Conservation (phyloP, 805 yeast genomes). For the Candida hispaniensis region DNA sequence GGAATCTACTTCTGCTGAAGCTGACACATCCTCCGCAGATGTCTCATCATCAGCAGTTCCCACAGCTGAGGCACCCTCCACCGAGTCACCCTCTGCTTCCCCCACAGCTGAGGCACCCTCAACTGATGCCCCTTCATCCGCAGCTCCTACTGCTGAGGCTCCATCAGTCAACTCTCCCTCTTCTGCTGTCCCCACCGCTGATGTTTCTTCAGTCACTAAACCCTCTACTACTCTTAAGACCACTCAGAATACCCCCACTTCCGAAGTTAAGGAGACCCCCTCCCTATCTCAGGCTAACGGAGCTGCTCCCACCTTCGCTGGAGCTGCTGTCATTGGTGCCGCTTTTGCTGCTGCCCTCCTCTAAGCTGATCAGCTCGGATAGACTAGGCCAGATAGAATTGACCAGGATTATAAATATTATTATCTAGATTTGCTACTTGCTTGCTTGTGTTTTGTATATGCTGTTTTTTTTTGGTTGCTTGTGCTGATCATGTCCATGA, state of each 20-base stretch:
- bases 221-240: slow-evolving; percentile 3
- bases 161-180: slow-evolving; percentile 11
- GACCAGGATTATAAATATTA: no score
- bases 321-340: slow-evolving; percentile 14
- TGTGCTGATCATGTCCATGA: no score
- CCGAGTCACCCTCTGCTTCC: slow-evolving; percentile 4
- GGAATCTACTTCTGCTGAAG: slow-evolving; percentile 23
- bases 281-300: slow-evolving; percentile 15
- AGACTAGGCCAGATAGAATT: no score
- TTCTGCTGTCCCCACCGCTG: slow-evolving; percentile 12
- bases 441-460: no score
- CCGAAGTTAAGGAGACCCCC: slow-evolving; percentile 2
- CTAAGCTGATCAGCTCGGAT: slow-evolving; percentile 9
- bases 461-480: no score
- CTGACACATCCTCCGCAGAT: slow-evolving; percentile 20
- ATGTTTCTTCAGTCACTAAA: slow-evolving; percentile 1
- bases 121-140: slow-evolving; percentile 1
- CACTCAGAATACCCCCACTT: slow-evolving; percentile 1
- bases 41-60: slow-evolving; percentile 15
- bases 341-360: slow-evolving; percentile 16
- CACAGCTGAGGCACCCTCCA: slow-evolving; percentile 13
- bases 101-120: slow-evolving; percentile 2
- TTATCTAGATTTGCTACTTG: no score
- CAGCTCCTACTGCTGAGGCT: slow-evolving; percentile 2
- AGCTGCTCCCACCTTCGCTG: slow-evolving; percentile 14